Conservation (phyloP, 768 basidiomycete species). For the Boletus insuetus region DNA sequence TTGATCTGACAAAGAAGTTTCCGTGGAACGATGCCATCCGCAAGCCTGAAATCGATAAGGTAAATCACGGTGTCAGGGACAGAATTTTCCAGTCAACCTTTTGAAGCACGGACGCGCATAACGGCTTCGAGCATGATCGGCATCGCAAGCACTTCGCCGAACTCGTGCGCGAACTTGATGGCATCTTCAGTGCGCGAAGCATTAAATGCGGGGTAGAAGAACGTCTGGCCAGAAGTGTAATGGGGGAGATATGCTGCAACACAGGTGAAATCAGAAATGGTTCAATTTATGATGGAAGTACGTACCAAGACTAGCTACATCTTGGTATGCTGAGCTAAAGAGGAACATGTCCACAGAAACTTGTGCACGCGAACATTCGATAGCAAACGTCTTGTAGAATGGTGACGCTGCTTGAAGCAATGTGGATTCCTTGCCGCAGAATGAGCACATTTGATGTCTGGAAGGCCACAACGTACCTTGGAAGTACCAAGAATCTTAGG, state of each 20-base stretch:
- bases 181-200: constrained; percentile 93
- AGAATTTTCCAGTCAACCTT: constrained; percentile 53
- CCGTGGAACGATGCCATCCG: constrained; percentile 98
- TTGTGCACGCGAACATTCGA: constrained; percentile 95
- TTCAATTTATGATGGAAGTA: background rate
- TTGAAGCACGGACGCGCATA: constrained; percentile 96
- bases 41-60: constrained; percentile 49
- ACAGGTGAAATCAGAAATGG: background rate
- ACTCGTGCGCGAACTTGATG: constrained; percentile 97
- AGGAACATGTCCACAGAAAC: constrained; percentile 99
- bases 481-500: constrained; percentile 92
- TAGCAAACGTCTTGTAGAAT: constrained; percentile 98
- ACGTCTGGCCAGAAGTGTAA: constrained; percentile 97
- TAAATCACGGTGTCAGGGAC: background rate
- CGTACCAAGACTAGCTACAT: constrained; percentile 87
- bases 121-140: constrained; percentile 97
- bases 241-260: constrained; percentile 81
- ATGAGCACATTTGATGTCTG: background rate
- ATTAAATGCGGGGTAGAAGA: constrained; percentile 98
- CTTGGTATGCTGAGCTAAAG: constrained; percentile 90
- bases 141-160: constrained; percentile 88
- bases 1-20: constrained; percentile 97
- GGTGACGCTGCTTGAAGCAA: constrained; percentile 90
- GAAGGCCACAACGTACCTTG: constrained; percentile 52
- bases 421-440: constrained; percentile 67